These are phyloP conservation scores for Boletus sp. DNA, from an alignment of 768 basidiomycete genomes.

Conservation along the genomic window DNA sequence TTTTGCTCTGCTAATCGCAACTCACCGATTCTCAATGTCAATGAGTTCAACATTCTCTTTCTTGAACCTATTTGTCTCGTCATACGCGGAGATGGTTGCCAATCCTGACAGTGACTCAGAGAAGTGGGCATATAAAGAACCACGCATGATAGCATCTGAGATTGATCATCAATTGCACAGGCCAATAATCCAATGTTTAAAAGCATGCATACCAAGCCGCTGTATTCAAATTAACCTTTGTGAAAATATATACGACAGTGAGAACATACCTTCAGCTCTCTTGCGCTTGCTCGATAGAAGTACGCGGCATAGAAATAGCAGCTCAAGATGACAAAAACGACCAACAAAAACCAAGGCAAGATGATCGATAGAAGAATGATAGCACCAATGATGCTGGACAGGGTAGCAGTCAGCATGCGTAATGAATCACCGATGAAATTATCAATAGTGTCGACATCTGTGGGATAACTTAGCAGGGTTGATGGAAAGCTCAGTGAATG, in stretches of 20 bases:
- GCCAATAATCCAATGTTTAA: background rate
- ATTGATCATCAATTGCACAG: background rate
- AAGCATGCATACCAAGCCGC: constrained; percentile 48
- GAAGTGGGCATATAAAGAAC: constrained; percentile 87
- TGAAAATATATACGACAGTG: background rate
- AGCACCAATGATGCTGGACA: constrained; percentile 66
- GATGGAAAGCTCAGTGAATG: background rate
- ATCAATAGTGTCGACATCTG: constrained; percentile 77
- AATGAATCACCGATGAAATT: constrained; percentile 72
- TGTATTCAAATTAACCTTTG: constrained; percentile 23
- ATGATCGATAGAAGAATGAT: constrained; percentile 75
- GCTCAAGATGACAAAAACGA: constrained; percentile 54
- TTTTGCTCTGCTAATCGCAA: background rate
- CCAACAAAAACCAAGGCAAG: constrained; percentile 83
- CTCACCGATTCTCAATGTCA: constrained; percentile 78
- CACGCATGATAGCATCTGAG: constrained; percentile 78
- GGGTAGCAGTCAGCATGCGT: constrained; percentile 66
- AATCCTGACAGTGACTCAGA: constrained; percentile 87
- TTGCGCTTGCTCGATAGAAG: constrained; percentile 83
- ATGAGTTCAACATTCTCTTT: constrained; percentile 71
- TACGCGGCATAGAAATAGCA: constrained; percentile 68
- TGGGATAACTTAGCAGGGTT: background rate
- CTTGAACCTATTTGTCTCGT: constrained; percentile 72
- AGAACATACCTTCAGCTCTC: constrained; percentile 71
- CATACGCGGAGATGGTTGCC: constrained; percentile 85